Percentiles rank a stretch among this genome's conserved stretches.
Conservation (phyloP, 257 asterid species). For the Verbascum thapsus region DNA sequence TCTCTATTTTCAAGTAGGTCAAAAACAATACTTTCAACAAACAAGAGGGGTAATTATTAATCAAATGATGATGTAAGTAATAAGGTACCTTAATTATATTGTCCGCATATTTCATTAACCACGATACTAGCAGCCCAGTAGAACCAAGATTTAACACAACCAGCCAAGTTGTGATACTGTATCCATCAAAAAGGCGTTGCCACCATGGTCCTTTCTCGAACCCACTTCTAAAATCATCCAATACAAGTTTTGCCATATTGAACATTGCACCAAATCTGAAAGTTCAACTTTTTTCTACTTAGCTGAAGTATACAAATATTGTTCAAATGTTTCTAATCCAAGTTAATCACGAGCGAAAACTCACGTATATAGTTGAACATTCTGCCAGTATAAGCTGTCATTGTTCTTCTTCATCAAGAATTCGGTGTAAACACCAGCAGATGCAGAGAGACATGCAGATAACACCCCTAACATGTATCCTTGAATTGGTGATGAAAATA, state of each 20-base stretch:
- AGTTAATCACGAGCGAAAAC: constrained; percentile 33
- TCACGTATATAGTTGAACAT: constrained; percentile 85
- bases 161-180: constrained; percentile 83
- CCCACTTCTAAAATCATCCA: constrained; percentile 89
- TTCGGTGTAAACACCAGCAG: constrained; percentile 97
- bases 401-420: constrained; percentile 98
- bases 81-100: constrained; percentile 83
- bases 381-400: constrained; percentile 98
- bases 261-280: constrained; percentile 90
- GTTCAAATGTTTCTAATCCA: constrained; percentile 22
- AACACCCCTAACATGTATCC: constrained; percentile 84
- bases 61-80: background rate
- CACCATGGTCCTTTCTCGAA: constrained; percentile 95
- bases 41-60: background rate
- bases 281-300: constrained; percentile 20
- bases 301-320: constrained; percentile 25
- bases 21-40: background rate
- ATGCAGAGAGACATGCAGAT: constrained; percentile 95
- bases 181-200: constrained; percentile 86
- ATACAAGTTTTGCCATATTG: constrained; percentile 76
- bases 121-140: constrained; percentile 90
- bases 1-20: too few relatives aligned
- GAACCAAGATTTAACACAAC: constrained; percentile 95
- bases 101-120: constrained; percentile 99
- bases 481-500: constrained; percentile 87